Conservation (phyloP, 495 filamentous ascomycete genomes). For the Durotheca rogersii region DNA sequence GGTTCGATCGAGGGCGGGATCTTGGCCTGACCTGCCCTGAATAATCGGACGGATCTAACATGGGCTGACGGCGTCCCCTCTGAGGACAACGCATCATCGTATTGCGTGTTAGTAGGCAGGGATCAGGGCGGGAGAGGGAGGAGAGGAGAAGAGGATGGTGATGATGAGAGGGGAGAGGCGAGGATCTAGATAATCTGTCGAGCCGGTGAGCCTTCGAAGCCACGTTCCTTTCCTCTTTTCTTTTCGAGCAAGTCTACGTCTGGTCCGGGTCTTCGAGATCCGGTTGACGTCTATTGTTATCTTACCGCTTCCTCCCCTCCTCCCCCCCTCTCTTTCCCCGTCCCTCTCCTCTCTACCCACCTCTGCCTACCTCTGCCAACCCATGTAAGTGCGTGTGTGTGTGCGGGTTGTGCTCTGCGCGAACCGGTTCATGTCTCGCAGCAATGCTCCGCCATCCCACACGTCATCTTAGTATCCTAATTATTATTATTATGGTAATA, state of each 20-base stretch:
- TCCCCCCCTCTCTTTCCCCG: no score
- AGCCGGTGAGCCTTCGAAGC: no score
- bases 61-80: constrained; percentile 26
- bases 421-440: constrained; percentile 20
- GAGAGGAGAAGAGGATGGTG: neutral
- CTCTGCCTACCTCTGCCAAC: no score
- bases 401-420: constrained; percentile 8
- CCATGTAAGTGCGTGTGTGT: constrained; percentile 4
- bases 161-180: no score
- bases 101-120: constrained; percentile 11
- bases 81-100: constrained; percentile 24
- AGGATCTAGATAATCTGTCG: no score
- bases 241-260: no score
- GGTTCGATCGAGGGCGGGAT: constrained; percentile 24
- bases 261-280: no score
- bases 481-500: no score
- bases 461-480: constrained; percentile 14
- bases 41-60: constrained; percentile 27
- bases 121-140: neutral
- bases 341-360: no score
- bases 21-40: constrained; percentile 31
- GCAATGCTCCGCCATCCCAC: constrained; percentile 3
- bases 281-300: no score
- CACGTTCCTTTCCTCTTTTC: no score
- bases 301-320: no score